Evolutionary conservation across 2,329 filamentous ascomycete genomes (phyloP).

Genomic region (Fusarium solani-melongenae): DNA sequence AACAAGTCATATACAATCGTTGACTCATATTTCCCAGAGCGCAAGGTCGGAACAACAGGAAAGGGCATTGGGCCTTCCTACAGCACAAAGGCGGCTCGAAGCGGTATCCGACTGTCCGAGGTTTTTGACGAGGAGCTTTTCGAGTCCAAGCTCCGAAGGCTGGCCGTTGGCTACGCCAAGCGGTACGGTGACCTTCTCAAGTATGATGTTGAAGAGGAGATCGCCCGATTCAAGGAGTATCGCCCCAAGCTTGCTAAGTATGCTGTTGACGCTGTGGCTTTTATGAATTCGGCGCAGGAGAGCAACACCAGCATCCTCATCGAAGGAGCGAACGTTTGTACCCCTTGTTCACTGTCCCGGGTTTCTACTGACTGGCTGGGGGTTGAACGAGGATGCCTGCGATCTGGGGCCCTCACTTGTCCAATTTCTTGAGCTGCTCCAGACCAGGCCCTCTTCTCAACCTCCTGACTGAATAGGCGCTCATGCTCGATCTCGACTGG

Average conservation of each 20-base stretch:
- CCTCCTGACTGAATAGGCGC: conserved; percentile 1
- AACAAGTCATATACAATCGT: background rate
- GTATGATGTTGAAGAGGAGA: conserved; percentile 77
- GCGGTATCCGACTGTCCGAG: conserved; percentile 11
- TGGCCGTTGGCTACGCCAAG: conserved; percentile 69
- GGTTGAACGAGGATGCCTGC: background rate
- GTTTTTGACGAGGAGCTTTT: conserved; percentile 72
- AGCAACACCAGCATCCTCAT: conserved; percentile 70
- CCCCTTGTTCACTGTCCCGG: conserved; percentile 49
- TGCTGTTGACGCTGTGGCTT: conserved; percentile 73
- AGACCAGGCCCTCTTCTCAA: background rate
- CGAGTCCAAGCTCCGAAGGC: conserved; percentile 70
- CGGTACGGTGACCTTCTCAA: conserved; percentile 74
- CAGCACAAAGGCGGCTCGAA: conserved; percentile 1
- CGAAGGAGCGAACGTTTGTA: conserved; percentile 65
- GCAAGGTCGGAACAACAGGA: conserved; percentile 9
- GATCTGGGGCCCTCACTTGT: background rate
- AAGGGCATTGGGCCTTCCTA: conserved; percentile 8
- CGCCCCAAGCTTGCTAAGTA: conserved; percentile 67
- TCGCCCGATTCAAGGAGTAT: conserved; percentile 69
- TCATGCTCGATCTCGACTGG: conserved; percentile 13
- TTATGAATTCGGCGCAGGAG: conserved; percentile 70
- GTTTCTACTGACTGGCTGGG: background rate
- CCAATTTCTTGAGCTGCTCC: background rate
- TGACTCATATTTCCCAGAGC: background rate